Evolutionary conservation across 768 basidiomycete species (phyloP), one percentile per base, ranked within the genome.

Genomic region (Russula griseocarnosa): DNA sequence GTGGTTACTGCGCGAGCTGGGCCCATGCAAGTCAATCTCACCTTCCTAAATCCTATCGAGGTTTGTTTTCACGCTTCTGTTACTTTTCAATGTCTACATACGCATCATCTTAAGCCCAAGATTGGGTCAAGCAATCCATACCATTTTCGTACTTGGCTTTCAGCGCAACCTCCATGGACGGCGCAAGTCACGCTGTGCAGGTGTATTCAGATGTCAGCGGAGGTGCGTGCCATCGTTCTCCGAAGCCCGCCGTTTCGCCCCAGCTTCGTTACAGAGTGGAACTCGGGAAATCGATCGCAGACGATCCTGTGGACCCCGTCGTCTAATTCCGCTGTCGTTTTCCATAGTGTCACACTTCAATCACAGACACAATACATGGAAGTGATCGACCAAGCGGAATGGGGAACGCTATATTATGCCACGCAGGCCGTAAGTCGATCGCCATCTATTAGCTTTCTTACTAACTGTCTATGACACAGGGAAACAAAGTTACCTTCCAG

Each of bases 41-140:
- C 74, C 1, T 79, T 76, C 65, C 67, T 79, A 18, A 76, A 73
- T 46, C 78, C 78, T 4, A 74, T 79, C 28, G 76, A 76, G 71
- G 76, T 76, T 65, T 34, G 56, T 40, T n/a, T 47, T 2, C 11
- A 28, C 18, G 30, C 47, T 7, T 34, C 14, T 22, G 8, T 24
- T 30, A 5, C 9, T 6, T 51, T n/a, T n/a, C n/a, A 18, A 30
- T 11, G 13, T 42, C 13, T 11, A 42, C 26, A 26, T 38, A n/a
- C 10, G 47, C n/a, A 24, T 55, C 16, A 40, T 32, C 3, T 18
- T 16, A 26, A 77, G 75, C 75, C 77, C 68, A 70, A 13, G 74
- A 79, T 64, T 72, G 74, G 60, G 73, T 76, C 54, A 70, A 69
- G 26, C 76, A 77, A 59, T 78, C 78, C 1, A 58, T 79, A 2